Percentiles rank a stretch among this genome's conserved stretches.
Conservation (phyloP, 2,329 filamentous ascomycete species). For the Talaromyces sp. region DNA sequence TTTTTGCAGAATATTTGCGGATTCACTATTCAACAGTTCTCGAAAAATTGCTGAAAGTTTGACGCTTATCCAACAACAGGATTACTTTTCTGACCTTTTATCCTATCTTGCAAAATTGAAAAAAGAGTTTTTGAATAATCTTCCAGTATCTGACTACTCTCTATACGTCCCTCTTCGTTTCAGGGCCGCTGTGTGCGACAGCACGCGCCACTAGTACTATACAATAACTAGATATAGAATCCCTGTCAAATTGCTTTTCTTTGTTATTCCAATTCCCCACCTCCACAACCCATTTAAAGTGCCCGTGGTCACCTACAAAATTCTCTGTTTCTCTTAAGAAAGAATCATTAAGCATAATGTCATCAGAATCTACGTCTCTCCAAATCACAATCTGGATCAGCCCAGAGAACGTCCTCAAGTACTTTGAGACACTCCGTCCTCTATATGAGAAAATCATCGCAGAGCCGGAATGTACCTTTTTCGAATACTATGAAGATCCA, state of each 20-base stretch:
- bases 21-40: no score
- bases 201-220: not conserved
- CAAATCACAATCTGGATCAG: constrained; percentile 9
- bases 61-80: no score
- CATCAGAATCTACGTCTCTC: not conserved
- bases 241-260: not conserved
- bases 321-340: not conserved
- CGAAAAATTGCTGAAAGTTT: no score
- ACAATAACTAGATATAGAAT: not conserved
- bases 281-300: not conserved
- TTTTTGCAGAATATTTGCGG: no score
- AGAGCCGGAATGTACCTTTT: constrained; percentile 46
- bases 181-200: no score
- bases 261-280: not conserved
- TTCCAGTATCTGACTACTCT: no score
- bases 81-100: no score
- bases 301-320: not conserved
- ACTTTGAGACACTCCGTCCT: constrained; percentile 35
- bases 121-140: no score
- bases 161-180: no score
- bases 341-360: constrained; percentile 1
- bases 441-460: constrained; percentile 39
- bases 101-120: no score
- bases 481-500: constrained; percentile 40
- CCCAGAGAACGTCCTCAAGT: constrained; percentile 27